Percentiles rank a stretch among this genome's conserved stretches.
phyloP scores from a whole-genome alignment of 73 alveolate species.

The Symbiodinium pilosum region DNA sequence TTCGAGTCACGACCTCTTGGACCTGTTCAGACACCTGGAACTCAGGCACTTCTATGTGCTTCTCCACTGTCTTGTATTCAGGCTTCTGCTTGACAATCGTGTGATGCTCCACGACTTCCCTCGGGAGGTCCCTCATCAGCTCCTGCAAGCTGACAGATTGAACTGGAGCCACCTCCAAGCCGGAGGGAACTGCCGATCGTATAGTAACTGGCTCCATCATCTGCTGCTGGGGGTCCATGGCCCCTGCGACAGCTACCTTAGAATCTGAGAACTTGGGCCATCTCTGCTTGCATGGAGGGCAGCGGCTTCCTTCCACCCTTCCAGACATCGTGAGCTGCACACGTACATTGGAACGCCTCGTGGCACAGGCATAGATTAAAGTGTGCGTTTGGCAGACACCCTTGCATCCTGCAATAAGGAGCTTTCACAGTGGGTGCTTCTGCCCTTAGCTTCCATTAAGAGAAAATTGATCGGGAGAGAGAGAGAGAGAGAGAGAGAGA shows the following conservation, averaged over 20 bases:
- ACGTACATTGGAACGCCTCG: too few relatives aligned
- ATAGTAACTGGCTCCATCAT: background rate
- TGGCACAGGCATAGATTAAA: too few relatives aligned
- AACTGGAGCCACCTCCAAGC: background rate
- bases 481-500: too few relatives aligned
- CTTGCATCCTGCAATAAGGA: too few relatives aligned
- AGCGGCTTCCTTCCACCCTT: too few relatives aligned
- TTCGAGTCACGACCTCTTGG: conserved; percentile 71
- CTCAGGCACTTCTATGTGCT: conserved; percentile 65
- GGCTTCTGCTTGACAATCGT: conserved; percentile 91
- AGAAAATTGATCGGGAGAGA: too few relatives aligned
- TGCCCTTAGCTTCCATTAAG: too few relatives aligned
- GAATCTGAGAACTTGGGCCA: too few relatives aligned
- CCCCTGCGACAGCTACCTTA: background rate
- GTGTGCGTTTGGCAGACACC: too few relatives aligned
- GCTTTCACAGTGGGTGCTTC: too few relatives aligned
- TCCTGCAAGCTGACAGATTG: conserved; percentile 43
- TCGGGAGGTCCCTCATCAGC: conserved; percentile 77
- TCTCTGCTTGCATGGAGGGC: too few relatives aligned
- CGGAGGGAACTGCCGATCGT: background rate
- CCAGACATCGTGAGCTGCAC: too few relatives aligned
- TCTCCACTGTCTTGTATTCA: conserved; percentile 63
- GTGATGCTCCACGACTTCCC: conserved; percentile 70
- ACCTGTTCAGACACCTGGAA: conserved; percentile 82
- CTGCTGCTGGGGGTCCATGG: background rate